phyloP scores from a whole-genome alignment of 768 basidiomycete genomes.

The Amanita rimosa region DNA sequence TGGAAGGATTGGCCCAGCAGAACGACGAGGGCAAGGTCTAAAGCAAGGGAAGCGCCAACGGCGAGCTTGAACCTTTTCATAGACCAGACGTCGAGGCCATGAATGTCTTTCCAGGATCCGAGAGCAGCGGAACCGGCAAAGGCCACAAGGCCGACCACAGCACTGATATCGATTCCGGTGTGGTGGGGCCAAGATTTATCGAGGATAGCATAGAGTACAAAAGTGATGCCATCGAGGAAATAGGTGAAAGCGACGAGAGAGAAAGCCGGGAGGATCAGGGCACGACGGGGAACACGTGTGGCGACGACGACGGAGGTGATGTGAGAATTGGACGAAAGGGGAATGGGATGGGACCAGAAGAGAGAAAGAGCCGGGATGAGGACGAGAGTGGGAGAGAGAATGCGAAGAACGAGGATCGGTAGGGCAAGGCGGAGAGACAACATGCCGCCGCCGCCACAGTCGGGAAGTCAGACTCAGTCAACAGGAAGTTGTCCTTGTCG shows the following conservation, averaged over 20 bases:
- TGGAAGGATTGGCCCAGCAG: conserved; percentile 35
- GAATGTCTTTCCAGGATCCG: conserved; percentile 72
- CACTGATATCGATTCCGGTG: conserved; percentile 57
- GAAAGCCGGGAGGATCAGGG: conserved; percentile 61
- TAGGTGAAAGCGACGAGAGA: conserved; percentile 63
- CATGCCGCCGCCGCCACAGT: conserved; percentile 17
- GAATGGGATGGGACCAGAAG: conserved; percentile 33
- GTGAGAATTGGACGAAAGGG: conserved; percentile 42
- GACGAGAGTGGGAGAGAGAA: conserved; percentile 59
- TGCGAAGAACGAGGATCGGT: conserved; percentile 45
- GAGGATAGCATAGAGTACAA: conserved; percentile 54
- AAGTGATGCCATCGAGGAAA: conserved; percentile 66
- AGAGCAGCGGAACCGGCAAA: conserved; percentile 65
- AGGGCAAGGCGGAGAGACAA: conserved; percentile 13
- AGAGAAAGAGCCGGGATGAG: conserved; percentile 53
- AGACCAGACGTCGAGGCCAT: conserved; percentile 59
- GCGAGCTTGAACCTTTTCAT: conserved; percentile 44
- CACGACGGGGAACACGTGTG: conserved; percentile 61
- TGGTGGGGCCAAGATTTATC: conserved; percentile 51
- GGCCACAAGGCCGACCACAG: conserved; percentile 56
- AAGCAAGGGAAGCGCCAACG: conserved; percentile 36
- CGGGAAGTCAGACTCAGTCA: too few species aligned
- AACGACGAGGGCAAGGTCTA: conserved; percentile 52
- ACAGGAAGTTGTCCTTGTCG: too few species aligned
- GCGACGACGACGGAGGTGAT: conserved; percentile 75